Evolutionary conservation across 2,329 filamentous ascomycete species (phyloP), one percentile per base, ranked within the genome.

Genomic region (Colletotrichum sp.): DNA sequence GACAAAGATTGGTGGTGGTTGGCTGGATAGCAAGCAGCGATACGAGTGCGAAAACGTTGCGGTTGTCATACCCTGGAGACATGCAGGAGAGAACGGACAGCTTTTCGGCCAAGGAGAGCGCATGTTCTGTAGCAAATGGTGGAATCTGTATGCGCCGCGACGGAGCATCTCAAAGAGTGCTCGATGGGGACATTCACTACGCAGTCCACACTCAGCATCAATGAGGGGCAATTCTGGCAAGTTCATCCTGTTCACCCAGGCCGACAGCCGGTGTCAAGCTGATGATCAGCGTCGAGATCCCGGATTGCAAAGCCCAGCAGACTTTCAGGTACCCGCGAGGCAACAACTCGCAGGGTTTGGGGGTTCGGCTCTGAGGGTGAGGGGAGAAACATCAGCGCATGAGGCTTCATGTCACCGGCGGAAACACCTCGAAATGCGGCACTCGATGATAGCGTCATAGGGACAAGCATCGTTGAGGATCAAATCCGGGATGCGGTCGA

Each of bases 251-350:
- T 60, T 60, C 30, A 28, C 28, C 10, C 28, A 21, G 15, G 28
- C 49, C 62, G 55, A 57, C 72, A 63, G 39, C 62, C 36, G 36
- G 10, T 72, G 72, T 57, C 69, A 55, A 44, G 24, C 57, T 55
- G 30, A 30, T 28, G 32, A 55, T 72, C 63, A 72, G 62, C 72
- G 44, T 67, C 69, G 28, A 62, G 52, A 72, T 75, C 69, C 69
- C 62, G 63, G 62, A 57, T 64, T 32, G 24, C 24, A 24, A 39
- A 26, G 24, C 44, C 73, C 57, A 59, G 36, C 73, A 64, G 44
- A 68, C 73, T 76, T 76, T 64, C 69, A 72, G 69, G 73, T 76
- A 76, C 73, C 73, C 73, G 73, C 55, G 44, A 76, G 69, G 69
- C 55, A 76, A 49, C 44, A 49, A 76, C 63, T 28, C 6, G 15